Evolutionary conservation across 2,329 filamentous ascomycete species (phyloP), one percentile per base, ranked within the genome.

Genomic region (Trichoderma gracile): DNA sequence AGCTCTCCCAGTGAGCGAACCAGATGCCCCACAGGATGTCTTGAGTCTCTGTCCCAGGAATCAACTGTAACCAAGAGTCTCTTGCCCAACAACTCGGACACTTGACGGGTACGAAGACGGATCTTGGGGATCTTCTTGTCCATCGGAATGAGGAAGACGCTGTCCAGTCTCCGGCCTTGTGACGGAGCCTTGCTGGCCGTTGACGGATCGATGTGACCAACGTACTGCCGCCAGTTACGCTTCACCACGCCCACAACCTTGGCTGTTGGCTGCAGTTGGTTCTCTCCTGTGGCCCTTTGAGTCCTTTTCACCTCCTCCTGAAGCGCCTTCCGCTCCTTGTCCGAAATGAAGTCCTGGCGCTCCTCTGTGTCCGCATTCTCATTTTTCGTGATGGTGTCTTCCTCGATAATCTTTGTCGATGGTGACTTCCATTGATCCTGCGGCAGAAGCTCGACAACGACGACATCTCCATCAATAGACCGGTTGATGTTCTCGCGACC

Each of bases 51-150:
- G 66, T 97, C 92, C 95, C 95, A 99, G 1, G 91, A 88, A 77
- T 99, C 95, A 68, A 99, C 96, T 0, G 93, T 93, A 47, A 97
- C 92, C 12, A 99, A 78, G 56, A 99, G 88, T 64, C 96, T 89
- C 81, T 98, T 95, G 5, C 95, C 95, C 30, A 97, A 78, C 4
- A 99, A 84, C 72, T 97, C 92, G 17, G 88, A 87, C 25, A 93
- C 93, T 77, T 98, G 95, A 58, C 95, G 86, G 12, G 95, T 98
- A 57, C 93, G 89, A 62, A 99, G 87, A 52, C 93, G 87, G 71
- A 99, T 97, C 80, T 98, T 99, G 2, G 95, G 95, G 23, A 99
- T 91, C 72, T 92, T 90, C 81, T 97, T 98, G 78, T 99, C 94
- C 94, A 99, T 98, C 4, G 95, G 93, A 55, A 98, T 88, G 19